Conservation (phyloP, 257 asterid genomes). For the Cruciata laevipes region DNA sequence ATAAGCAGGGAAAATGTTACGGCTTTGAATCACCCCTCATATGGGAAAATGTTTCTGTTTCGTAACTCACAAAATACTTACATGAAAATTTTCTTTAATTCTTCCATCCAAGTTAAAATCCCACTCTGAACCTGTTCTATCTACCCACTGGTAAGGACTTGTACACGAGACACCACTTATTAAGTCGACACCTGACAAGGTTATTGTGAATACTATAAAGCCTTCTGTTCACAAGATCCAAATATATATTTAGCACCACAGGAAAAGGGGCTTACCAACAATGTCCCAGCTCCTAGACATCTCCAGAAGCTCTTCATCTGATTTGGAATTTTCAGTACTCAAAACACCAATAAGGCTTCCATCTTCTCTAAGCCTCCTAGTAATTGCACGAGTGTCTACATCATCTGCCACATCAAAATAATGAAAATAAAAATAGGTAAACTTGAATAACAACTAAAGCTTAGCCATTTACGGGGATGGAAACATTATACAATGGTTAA, state of each 20-base stretch:
- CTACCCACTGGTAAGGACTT: conserved; percentile 81
- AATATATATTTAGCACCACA: background rate
- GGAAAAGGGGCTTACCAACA: conserved; percentile 48
- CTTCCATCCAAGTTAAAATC: conserved; percentile 54
- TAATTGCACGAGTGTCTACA: conserved; percentile 95
- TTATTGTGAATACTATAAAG: conserved; percentile 1
- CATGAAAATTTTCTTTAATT: conserved; percentile 42
- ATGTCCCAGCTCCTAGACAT: conserved; percentile 77
- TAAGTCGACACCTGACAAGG: conserved; percentile 76
- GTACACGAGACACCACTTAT: conserved; percentile 79
- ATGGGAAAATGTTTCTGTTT: conserved; percentile 1
- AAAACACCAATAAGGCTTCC: conserved; percentile 96
- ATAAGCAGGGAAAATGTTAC: conserved; percentile 10
- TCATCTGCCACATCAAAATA: conserved; percentile 50
- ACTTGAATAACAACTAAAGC: background rate
- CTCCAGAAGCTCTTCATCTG: conserved; percentile 71
- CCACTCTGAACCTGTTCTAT: conserved; percentile 59
- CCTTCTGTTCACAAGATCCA: background rate
- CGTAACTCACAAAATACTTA: conserved; percentile 24
- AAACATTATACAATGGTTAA: conserved; percentile 3
- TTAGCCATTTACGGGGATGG: background rate
- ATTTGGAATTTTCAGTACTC: conserved; percentile 70
- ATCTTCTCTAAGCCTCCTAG: conserved; percentile 72
- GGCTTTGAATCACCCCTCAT: conserved; percentile 2
- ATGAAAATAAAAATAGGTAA: conserved; percentile 15